Conservation (phyloP, 2,329 filamentous ascomycete species). For the Aspergillus thermomutatus region DNA sequence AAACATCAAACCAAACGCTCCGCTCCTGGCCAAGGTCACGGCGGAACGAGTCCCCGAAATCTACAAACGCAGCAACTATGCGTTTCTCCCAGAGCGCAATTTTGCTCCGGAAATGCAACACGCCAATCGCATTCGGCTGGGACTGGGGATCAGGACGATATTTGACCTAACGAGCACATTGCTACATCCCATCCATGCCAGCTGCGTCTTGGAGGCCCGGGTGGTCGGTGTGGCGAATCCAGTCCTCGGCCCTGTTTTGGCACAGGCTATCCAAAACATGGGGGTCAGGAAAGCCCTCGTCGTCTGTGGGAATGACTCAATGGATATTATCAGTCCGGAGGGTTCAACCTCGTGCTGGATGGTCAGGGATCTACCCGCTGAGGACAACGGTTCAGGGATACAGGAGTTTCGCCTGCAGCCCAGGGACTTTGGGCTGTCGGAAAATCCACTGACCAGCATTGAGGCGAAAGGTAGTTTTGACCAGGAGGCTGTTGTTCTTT, state of each 20-base stretch:
- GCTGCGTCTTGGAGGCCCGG: neutral
- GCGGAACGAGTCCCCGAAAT: too few species aligned
- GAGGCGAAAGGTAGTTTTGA: neutral
- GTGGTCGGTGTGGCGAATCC: neutral
- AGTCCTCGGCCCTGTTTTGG: neutral
- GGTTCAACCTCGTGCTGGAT: neutral
- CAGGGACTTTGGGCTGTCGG: neutral
- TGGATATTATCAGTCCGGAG: neutral
- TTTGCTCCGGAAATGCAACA: neutral
- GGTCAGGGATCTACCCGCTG: neutral
- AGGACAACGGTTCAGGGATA: neutral
- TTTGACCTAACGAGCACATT: neutral
- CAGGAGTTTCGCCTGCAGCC: neutral
- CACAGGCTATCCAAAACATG: slow-evolving; percentile 1
- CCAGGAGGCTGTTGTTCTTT: neutral
- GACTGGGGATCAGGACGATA: neutral
- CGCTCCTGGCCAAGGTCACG: too few species aligned
- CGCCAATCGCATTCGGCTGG: neutral
- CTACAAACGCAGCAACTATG: neutral
- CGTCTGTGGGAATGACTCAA: neutral
- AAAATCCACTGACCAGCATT: neutral
- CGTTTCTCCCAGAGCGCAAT: neutral
- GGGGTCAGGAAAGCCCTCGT: neutral
- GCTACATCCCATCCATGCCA: neutral
- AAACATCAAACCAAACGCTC: too few species aligned